phyloP scores from a whole-genome alignment of 1,284 basidiomycete species.

The Cutaneotrichosporon cyanovorans region DNA sequence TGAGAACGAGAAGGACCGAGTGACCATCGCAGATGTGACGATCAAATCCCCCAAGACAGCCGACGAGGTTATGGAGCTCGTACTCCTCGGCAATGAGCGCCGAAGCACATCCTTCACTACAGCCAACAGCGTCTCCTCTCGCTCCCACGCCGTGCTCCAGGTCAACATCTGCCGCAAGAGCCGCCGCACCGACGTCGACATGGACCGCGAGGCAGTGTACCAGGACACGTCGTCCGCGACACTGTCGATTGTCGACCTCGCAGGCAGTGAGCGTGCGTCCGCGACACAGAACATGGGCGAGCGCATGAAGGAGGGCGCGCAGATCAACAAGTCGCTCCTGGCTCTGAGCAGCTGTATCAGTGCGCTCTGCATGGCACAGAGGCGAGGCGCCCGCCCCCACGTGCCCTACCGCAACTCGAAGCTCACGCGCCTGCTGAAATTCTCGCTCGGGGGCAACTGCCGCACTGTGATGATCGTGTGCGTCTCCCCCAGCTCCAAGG shows the following conservation, averaged over 20 bases:
- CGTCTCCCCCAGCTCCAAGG: slow-evolving; percentile 81
- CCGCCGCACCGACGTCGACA: slow-evolving; percentile 38
- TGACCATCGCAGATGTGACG: slow-evolving; percentile 77
- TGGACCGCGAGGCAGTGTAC: slow-evolving; percentile 26
- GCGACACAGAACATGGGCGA: slow-evolving; percentile 95
- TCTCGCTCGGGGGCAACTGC: slow-evolving; percentile 93
- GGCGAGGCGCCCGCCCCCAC: slow-evolving; percentile 72
- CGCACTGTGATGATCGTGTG: slow-evolving; percentile 98
- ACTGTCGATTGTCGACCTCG: slow-evolving; percentile 91
- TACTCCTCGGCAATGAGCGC: slow-evolving; percentile 74
- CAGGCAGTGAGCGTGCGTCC: slow-evolving; percentile 88
- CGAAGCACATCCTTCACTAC: slow-evolving; percentile 87
- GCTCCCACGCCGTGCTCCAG: slow-evolving; percentile 91
- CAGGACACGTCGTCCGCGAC: slow-evolving; percentile 72
- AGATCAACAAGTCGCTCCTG: slow-evolving; percentile 94
- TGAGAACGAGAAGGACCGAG: slow-evolving; percentile 70
- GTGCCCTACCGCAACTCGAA: slow-evolving; percentile 95
- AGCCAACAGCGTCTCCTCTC: slow-evolving; percentile 88
- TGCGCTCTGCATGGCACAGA: slow-evolving; percentile 67
- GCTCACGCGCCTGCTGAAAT: slow-evolving; percentile 88
- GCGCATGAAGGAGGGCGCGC: slow-evolving; percentile 92
- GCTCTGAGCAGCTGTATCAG: slow-evolving; percentile 95
- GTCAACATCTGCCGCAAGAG: slow-evolving; percentile 82
- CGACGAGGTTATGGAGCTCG: slow-evolving; percentile 86
- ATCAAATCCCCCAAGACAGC: slow-evolving; percentile 70